phyloP scores from a whole-genome alignment of 2,329 filamentous ascomycete genomes.

The Cadophora malorum region DNA sequence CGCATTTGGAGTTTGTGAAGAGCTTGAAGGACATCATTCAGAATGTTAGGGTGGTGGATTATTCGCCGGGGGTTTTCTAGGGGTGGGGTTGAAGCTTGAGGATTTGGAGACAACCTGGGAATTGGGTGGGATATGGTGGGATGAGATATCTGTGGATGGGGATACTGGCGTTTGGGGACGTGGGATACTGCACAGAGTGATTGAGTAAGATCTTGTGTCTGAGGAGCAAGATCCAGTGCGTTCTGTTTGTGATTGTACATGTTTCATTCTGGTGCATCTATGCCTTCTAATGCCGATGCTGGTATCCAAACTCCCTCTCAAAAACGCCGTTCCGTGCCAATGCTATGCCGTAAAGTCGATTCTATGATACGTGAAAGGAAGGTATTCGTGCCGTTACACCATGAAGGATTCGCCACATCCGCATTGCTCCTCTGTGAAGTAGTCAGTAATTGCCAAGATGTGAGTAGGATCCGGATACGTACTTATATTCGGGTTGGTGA shows the following conservation, averaged over 20 bases:
- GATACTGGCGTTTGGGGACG: neutral
- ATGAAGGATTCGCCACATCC: conserved; percentile 97
- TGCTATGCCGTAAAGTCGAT: conserved; percentile 35
- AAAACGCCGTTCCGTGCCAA: conserved; percentile 43
- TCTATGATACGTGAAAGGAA: conserved; percentile 27
- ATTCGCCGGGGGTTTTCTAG: conserved; percentile 58
- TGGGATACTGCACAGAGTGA: neutral
- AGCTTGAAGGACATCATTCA: conserved; percentile 55
- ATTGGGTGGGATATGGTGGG: neutral
- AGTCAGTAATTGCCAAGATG: conserved; percentile 43
- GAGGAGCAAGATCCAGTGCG: neutral
- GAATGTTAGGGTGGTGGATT: conserved; percentile 66
- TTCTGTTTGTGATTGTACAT: conserved; percentile 10
- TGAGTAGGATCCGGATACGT: conserved; percentile 58
- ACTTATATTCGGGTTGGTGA: conserved; percentile 98
- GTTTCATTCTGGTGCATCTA: conserved; percentile 29
- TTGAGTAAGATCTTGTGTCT: neutral
- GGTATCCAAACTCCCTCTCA: conserved; percentile 34
- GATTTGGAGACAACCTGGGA: neutral
- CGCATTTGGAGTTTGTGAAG: conserved; percentile 65
- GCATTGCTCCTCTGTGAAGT: conserved; percentile 81
- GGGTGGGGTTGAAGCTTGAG: neutral
- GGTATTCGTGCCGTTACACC: conserved; percentile 73
- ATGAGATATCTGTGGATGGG: neutral
- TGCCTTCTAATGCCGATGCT: conserved; percentile 33